Evolutionary conservation across 345 rosid species (phyloP), one percentile per base, ranked within the genome.

Genomic region (Theobroma cacao): DNA sequence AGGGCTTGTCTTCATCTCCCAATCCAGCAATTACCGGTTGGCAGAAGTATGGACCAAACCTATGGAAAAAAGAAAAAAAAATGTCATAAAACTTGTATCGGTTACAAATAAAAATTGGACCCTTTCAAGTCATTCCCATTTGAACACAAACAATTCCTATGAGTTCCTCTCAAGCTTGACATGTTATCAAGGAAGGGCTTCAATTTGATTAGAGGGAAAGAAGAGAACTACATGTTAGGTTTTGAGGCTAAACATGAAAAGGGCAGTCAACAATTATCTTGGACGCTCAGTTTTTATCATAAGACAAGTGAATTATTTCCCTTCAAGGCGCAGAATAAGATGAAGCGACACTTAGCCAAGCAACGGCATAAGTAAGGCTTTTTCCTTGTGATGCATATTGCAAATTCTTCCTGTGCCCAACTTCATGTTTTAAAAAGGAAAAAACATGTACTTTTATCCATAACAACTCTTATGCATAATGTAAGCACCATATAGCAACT

Each of bases 1-100:
- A 96, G 45, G 99, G 99, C 84, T 92, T 92, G 84, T 92, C 91
- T 75, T 94, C 98, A 55, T 89, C 98, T 69, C 97, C 90, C 87
- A 96, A 83, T 60, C 99, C 99, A 64, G 97, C 98, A 87, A 96
- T 92, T 30, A 96, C 98, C 26, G 99, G 98, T 78, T 96, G 98
- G 81, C 97, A 92, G 84, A 96, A 89, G 87, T 94, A 96, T 40
- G 98, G 99, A 77, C 99, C 99, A 81, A 96, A 96, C 81, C 99
- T 92, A 71, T 40, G n/a, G 74, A 28, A 33, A 31, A 76, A 20
- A 61, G 22, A 43, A 14, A 55, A 76, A 34, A 20, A 56, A 20
- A 66, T 31, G 11, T 9, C 26, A 15, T 2, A 3, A 36, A 78
- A 33, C 75, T 31, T 70, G 9, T 41, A 36, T 3, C 58, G 7